Base-by-base conservation (phyloP, 2,329 filamentous ascomycete species). In the Pseudogymnoascus sp. region DNA sequence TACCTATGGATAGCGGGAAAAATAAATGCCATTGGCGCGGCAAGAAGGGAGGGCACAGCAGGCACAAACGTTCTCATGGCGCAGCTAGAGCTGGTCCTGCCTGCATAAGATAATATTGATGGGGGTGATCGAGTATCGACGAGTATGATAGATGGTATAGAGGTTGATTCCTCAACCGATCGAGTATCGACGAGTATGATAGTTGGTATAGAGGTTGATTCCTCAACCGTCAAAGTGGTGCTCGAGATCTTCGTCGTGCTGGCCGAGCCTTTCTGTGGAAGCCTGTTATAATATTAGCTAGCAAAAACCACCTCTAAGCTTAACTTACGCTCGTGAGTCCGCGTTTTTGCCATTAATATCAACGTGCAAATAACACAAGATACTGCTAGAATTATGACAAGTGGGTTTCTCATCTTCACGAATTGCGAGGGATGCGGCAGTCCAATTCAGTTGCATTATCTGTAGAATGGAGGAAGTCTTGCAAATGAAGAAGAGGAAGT, bases 351-450 rank as follows among this genome's bases (percentile, higher is more conserved):
- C 7, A 56, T 47, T 31, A 61, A 47, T 61, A 33, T 65, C 35
- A 61, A 53, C 40, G 53, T 63, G 59, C 21, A 65, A 38, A 65
- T 33, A 42, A 59, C 21, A 23, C 63, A 38, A 38, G 59, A 59
- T 21, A 59, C 31, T 47, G 44, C 63, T 21, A 65, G 56, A 40
- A 50, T 38, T 11, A 63, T 61, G 23, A 38, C 18, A 50, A 65
- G 56, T 61, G 33, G 56, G 33, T 59, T 65, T 42, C 61, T 65
- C 42, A 65, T 65, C 33, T 63, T 63, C 33, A 35, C 63, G 33
- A 25, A 65, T 16, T 65, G 37, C 37, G n/a, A 40, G 37, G 37
- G 28, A 44, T 63, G 23, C 28, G 18, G 40, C 37, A 18, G 56
- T 63, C 56, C 6, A 61, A 59, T 31, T 33, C 56, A 65, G 42